Evolutionary conservation across 805 yeast species (phyloP).

Genomic region (Barnettozyma siamensis): DNA sequence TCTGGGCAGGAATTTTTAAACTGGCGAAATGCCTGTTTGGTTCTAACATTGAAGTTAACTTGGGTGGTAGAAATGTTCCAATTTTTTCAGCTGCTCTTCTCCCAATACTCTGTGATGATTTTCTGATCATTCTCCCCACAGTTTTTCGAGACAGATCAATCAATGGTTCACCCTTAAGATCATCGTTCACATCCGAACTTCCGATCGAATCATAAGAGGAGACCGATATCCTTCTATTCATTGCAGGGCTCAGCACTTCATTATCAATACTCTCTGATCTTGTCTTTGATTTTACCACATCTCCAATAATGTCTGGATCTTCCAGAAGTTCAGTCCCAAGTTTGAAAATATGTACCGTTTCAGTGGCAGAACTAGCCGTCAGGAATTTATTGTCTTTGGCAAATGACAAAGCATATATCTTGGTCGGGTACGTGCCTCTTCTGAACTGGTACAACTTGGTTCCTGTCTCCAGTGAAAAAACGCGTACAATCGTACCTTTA

Average conservation of each 20-base stretch:
- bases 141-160: conserved; percentile 67
- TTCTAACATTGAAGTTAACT: conserved; percentile 77
- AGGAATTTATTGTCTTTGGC: conserved; percentile 63
- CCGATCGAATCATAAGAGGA: conserved; percentile 24
- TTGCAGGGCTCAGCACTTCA: conserved; percentile 8
- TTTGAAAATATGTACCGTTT: conserved; percentile 88
- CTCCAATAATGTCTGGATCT: conserved; percentile 8
- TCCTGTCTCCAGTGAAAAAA: conserved; percentile 60
- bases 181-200: conserved; percentile 14
- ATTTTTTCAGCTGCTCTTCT: conserved; percentile 80
- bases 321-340: conserved; percentile 35
- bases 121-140: conserved; percentile 67
- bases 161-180: conserved; percentile 44
- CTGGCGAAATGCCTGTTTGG: conserved; percentile 91
- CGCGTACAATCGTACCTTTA: conserved; percentile 73
- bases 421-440: conserved; percentile 80
- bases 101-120: conserved; percentile 74
- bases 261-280: conserved; percentile 21
- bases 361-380: conserved; percentile 83
- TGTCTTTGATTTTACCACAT: conserved; percentile 11
- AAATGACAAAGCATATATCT: conserved; percentile 70
- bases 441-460: conserved; percentile 61
- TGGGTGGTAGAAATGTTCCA: conserved; percentile 81
- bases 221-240: conserved; percentile 19
- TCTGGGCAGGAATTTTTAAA: conserved; percentile 58